Conservation (phyloP, 139 green algal species). For the Raphidocelis subcapitata region DNA sequence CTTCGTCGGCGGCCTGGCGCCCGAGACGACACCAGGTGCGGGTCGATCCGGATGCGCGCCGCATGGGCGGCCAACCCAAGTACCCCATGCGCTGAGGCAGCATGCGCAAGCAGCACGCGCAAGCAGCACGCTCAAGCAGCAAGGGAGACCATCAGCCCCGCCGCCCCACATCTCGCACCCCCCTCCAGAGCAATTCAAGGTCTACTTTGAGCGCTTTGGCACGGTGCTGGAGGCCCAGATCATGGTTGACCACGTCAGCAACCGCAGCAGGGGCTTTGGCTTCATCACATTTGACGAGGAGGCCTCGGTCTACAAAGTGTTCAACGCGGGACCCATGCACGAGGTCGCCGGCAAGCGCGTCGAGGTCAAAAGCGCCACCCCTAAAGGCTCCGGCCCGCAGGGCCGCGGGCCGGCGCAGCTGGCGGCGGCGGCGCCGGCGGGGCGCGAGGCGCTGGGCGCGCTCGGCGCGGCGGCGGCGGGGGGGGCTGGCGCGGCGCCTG, state of each 20-base stretch:
- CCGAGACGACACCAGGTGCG: slow-evolving; percentile 77
- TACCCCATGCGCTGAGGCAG: too few species aligned
- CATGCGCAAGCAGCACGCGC: too few species aligned
- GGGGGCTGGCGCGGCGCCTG: background rate
- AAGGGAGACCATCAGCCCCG: too few species aligned
- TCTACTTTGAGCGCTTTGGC: slow-evolving; percentile 90
- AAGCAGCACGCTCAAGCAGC: too few species aligned
- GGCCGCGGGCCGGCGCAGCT: background rate
- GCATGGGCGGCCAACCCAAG: too few species aligned
- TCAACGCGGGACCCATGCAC: slow-evolving; percentile 66
- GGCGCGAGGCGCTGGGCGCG: background rate
- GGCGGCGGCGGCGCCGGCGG: background rate
- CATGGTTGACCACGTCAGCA: slow-evolving; percentile 81
- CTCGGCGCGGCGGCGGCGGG: background rate
- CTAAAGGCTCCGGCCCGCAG: slow-evolving; percentile 64
- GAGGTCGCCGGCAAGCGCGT: slow-evolving; percentile 75
- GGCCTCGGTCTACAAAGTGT: slow-evolving; percentile 59
- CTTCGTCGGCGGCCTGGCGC: slow-evolving; percentile 83
- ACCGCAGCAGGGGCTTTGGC: slow-evolving; percentile 76
- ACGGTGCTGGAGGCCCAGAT: slow-evolving; percentile 76
- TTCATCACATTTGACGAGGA: slow-evolving; percentile 87
- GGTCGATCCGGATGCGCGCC: too few species aligned
- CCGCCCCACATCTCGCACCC: too few species aligned
- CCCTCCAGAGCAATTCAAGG: slow-evolving; percentile 67
- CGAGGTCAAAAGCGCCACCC: slow-evolving; percentile 80